Evolutionary conservation across 2,329 filamentous ascomycete genomes (phyloP), one percentile per base, ranked within the genome.

Genomic region (Pseudogymnoascus sp.): DNA sequence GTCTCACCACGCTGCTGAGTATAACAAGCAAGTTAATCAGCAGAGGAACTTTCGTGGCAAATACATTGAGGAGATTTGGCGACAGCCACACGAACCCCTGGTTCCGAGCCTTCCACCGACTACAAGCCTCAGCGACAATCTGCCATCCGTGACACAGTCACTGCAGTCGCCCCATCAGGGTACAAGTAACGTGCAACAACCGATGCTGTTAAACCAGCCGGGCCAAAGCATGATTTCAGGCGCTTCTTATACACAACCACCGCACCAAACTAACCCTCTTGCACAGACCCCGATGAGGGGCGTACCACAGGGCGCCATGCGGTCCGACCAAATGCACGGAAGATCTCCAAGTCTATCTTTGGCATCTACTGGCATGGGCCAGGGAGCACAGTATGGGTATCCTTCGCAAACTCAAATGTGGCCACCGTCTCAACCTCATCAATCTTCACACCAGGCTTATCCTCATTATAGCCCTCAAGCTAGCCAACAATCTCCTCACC

Each of bases 1-100:
- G 75, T 91, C 92, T 28, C 86, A 91, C 61, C 91, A 96, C 67
- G 89, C 93, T 16, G 91, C 92, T 65, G 93, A 98, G 70, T 96
- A 89, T 78, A 98, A 93, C 78, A 92, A 95, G 71, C 84, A 85
- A 57, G 81, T 98, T 62, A 92, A 90, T 71, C 85, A 90, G 70
- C 89, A 93, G 75, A 88, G 93, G 65, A 86, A 86, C 41, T 88
- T 90, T 76, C 89, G 95, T 65, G 85, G 82, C 65, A 88, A 93
- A 65, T 96, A 92, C 69, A 81, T 96, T 68, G 87, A 93, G 63
- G 87, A 86, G 63, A 84, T 92, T 68, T 98, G 93, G 90, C 85
- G 89, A 68, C 84, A 90, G 66, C 88, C 90, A 10, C 92, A 96
- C 68, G 92, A 97, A 73, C 86, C 89, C 65, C 87, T 90, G 3